Base-by-base conservation (phyloP, 208 protist species). In the Leishmania turanica region DNA sequence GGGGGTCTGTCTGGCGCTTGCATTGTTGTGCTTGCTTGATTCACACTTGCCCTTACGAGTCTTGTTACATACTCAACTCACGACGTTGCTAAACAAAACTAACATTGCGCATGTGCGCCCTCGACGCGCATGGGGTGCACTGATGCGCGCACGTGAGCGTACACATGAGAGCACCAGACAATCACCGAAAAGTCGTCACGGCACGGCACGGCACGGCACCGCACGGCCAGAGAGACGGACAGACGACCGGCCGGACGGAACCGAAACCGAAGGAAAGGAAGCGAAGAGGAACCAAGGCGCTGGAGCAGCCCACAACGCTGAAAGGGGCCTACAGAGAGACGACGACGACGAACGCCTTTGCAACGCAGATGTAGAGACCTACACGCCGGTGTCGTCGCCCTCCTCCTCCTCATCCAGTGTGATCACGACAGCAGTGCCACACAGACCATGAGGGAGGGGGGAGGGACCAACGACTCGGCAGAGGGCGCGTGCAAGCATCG, bases 391-490 rank as follows among this genome's bases (percentile, higher is more conserved):
- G 58, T 34, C 58, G n/a, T 64, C 58, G 58, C 8, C 21, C 15
- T 17, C 58, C 9, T 62, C 27, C 56, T 64, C 15, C 15, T 54
- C 51, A 54, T 21, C 51, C 51, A 54, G 51, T 21, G 51, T 54
- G 51, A 54, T 21, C 51, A 21, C 9, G 51, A 54, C 51, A 54
- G 51, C 51, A 21, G 1, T 21, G 51, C 51, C 51, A 54, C 51
- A 54, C 51, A 54, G 15, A 54, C 51, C 51, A 53, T 27, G 40
- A 75, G 68, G 11, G 19, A 79, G 21, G 9, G 72, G 79, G 75
- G 77, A 34, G 79, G 75, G 42, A 56, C 75, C 76, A 49, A 84
- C 49, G 53, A 45, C 65, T 15, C 40, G 49, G 24, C 31, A 78
- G 13, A 53, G 37, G 8, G 75, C 65, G 13, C 9, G 70, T 40